Base-by-base conservation (phyloP, 164 flowering plant genomes). In the Taxillus chinensis region DNA sequence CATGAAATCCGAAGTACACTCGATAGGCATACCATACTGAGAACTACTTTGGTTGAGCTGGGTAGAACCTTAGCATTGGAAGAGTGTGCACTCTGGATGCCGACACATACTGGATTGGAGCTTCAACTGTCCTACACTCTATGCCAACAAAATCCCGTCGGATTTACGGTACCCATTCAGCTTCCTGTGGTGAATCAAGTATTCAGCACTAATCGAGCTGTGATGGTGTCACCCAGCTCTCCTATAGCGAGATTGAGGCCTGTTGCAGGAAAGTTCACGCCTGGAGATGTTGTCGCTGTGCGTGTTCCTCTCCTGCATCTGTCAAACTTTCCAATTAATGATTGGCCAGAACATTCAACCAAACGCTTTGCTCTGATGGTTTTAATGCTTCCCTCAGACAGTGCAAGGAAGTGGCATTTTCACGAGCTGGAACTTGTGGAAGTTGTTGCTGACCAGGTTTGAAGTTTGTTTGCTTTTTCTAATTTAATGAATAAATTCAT, bases 21-120 rank as follows among this genome's bases (percentile, higher is more conserved):
- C 17, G 89, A 89, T 67, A 77, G 96, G 48, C 91, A 89, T 62
- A 87, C 96, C 3, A 89, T 89, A 61, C 65, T 89, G 14, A 87
- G 76, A 63, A 85, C 96, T 11, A 87, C 96, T 14, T 92, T 86
- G 66, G 83, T 89, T 62, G 96, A 89, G 75, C 64, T 89, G 41
- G 93, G 96, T 13, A 79, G 93, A 72, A 85, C 91, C 5, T 75
- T 89, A 74, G 86, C 67, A 8, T 62, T 89, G 73, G 96, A 89
- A 71, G 96, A 89, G 65, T 89, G 96, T 82, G 91, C 93, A 8
- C 52, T 89, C 55, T 89, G 96, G 96, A 89, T 89, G 93, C 96
- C 96, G 41, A 77, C 89, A 11, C 87, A 84, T 38, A 73, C 78
- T 43, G 89, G 92, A 14, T 68, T 83, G 59, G 89, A 83, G 69